Evolutionary conservation across 176 grass and related monocot genomes (phyloP), one percentile per base, ranked within the genome.

Genomic region (Musa schizocarpa): DNA sequence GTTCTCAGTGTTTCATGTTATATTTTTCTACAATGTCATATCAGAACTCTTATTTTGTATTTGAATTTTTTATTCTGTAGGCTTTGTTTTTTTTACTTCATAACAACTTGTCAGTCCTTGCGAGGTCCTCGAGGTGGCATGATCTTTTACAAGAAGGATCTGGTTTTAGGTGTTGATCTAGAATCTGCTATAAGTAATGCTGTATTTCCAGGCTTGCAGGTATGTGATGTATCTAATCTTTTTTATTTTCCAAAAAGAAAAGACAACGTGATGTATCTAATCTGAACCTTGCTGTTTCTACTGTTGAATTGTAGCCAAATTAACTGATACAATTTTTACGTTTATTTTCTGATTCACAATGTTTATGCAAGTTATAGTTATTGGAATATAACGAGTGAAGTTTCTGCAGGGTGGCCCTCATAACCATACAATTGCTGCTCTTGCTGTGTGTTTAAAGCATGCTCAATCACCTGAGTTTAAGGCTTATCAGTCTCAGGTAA

Each of bases 191-290:
- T 74, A 56, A 74, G 59, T 58, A 74, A 74, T 74, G 72, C 72
- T 43, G 72, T 74, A 23, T 74, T 74, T 34, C 72, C 72, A 21
- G 72, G 72, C 16, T 74, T 74, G 72, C 72, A 74, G 72, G 72
- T 74, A 74, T 19, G 2, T 69, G 7, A 50, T 50, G 16, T 13
- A 49, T 43, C 34, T 34, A 34, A 34, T 43, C 34, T 43, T 43
- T 43, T 43, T 43, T 43, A 6, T 43, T 6, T 43, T 43, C 34
- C 34, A 43, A 43, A 43, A 43, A 43, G 34, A 43, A 43, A 43
- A 43, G 34, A 43, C 34, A 43, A 5, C 0, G 34, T 43, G 34
- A 43, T 43, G 34, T 43, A 43, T 43, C 34, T 43, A 43, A 43
- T 43, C 34, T 43, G 34, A 43, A 43, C 16, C 24, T 2, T 5